A percentile compares a stretch with the other conserved stretches of the same genome.
phyloP scores from a whole-genome alignment of 1,139 yeast species.

The Kurtzmaniella natalensis region DNA sequence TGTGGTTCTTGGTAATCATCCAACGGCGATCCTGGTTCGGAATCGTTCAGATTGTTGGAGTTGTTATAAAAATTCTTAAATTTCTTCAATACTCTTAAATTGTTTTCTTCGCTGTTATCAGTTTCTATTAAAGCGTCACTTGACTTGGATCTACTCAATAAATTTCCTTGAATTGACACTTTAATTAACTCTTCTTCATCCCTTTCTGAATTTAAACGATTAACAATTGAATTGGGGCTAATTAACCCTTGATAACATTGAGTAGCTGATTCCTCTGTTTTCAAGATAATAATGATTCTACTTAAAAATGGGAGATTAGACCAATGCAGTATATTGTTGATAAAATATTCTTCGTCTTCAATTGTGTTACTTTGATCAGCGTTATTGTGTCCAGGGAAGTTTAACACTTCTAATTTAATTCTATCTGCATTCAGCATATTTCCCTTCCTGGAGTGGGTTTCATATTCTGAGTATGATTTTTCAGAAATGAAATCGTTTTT shows the following conservation, averaged over 20 bases:
- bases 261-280: slow-evolving; percentile 27
- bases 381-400: slow-evolving; percentile 13
- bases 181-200: slow-evolving; percentile 17
- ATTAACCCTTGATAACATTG: slow-evolving; percentile 20
- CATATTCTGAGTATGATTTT: slow-evolving; percentile 4
- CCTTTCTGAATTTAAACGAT: neutral
- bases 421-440: slow-evolving; percentile 30
- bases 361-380: neutral
- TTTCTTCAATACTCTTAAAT: slow-evolving; percentile 17
- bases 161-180: slow-evolving; percentile 39
- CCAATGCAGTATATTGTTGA: slow-evolving; percentile 38
- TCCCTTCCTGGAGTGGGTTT: slow-evolving; percentile 5
- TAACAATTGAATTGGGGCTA: slow-evolving; percentile 8
- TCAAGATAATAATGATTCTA: slow-evolving; percentile 38
- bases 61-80: slow-evolving; percentile 24
- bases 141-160: slow-evolving; percentile 37
- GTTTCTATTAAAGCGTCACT: slow-evolving; percentile 22
- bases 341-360: slow-evolving; percentile 18
- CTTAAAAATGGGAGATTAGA: slow-evolving; percentile 39
- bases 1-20: slow-evolving; percentile 33
- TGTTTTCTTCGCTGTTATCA: slow-evolving; percentile 7
- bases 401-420: slow-evolving; percentile 31
- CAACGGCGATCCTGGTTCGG: slow-evolving; percentile 5
- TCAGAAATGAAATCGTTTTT: slow-evolving; percentile 26
- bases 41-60: slow-evolving; percentile 9